A percentile compares a stretch with the other conserved stretches of the same genome.
phyloP scores from a whole-genome alignment of 1,284 basidiomycete species.

The Cryptococcus sp. region DNA sequence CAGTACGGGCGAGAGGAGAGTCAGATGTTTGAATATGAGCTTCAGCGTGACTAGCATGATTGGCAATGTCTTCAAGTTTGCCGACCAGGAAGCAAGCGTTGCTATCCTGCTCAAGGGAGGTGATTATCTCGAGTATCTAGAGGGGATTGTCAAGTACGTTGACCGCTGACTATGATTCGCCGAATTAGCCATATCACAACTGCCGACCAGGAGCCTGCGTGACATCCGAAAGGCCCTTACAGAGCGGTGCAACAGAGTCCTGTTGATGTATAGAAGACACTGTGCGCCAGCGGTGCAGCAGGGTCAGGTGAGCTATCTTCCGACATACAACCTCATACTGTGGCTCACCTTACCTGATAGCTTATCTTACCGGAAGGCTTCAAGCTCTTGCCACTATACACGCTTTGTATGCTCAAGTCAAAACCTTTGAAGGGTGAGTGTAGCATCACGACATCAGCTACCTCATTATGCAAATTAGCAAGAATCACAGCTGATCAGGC shows the following conservation, averaged over 20 bases:
- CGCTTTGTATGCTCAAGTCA: slow-evolving; percentile 81
- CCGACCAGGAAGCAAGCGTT: slow-evolving; percentile 85
- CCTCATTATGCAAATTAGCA: not conserved
- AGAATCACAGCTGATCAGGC: too few relatives aligned
- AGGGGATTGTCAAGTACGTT: not conserved
- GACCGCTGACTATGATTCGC: slow-evolving; percentile 1
- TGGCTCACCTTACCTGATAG: slow-evolving; percentile 53
- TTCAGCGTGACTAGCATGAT: slow-evolving; percentile 79
- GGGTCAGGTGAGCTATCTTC: slow-evolving; percentile 67
- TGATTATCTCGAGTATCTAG: slow-evolving; percentile 47
- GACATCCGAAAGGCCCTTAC: slow-evolving; percentile 82
- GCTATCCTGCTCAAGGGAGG: slow-evolving; percentile 77
- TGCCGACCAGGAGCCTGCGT: slow-evolving; percentile 65
- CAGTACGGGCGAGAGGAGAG: slow-evolving; percentile 73
- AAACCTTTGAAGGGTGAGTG: slow-evolving; percentile 83
- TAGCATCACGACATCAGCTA: not conserved
- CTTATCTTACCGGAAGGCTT: slow-evolving; percentile 93
- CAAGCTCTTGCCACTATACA: slow-evolving; percentile 82
- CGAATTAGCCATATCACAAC: slow-evolving; percentile 66
- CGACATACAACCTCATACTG: not conserved
- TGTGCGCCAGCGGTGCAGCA: slow-evolving; percentile 81
- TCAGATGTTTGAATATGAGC: slow-evolving; percentile 82
- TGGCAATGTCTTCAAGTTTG: slow-evolving; percentile 87
- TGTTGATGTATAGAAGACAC: slow-evolving; percentile 85
- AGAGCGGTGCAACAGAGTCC: slow-evolving; percentile 77